Evolutionary conservation across 192 early-diverging fungal genomes (phyloP).

Genomic region (Haplosporangium gracile): DNA sequence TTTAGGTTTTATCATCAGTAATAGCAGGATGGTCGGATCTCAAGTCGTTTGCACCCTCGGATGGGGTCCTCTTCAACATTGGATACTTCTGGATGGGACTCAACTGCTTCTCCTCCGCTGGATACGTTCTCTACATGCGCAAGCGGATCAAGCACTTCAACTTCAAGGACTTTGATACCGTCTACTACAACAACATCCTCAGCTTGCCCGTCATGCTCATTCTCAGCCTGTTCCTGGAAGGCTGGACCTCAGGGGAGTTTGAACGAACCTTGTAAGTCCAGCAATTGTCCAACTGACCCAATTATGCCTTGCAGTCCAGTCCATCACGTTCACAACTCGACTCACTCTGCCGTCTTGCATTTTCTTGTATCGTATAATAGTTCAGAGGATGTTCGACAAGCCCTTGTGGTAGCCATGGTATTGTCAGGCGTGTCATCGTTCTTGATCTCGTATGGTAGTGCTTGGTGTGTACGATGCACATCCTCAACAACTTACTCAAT

Average conservation of each 20-base stretch:
- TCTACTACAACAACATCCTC: slow-evolving; percentile 96
- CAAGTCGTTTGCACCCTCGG: slow-evolving; percentile 24
- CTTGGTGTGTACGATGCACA: slow-evolving; percentile 84
- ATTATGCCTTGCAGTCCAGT: neutral
- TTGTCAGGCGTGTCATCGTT: slow-evolving; percentile 88
- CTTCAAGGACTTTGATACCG: slow-evolving; percentile 98
- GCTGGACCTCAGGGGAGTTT: slow-evolving; percentile 72
- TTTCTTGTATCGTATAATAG: slow-evolving; percentile 20
- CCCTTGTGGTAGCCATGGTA: slow-evolving; percentile 75
- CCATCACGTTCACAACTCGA: too few relatives aligned
- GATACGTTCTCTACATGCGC: slow-evolving; percentile 91
- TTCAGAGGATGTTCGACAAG: slow-evolving; percentile 54
- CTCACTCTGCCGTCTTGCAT: neutral
- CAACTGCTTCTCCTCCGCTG: slow-evolving; percentile 91
- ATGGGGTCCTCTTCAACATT: slow-evolving; percentile 24
- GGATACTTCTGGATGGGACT: slow-evolving; percentile 91
- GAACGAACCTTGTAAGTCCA: slow-evolving; percentile 65
- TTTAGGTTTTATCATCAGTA: slow-evolving; percentile 80
- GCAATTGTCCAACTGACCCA: neutral
- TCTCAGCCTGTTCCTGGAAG: slow-evolving; percentile 74
- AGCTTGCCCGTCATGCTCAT: slow-evolving; percentile 83
- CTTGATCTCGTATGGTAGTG: slow-evolving; percentile 86
- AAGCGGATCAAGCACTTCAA: slow-evolving; percentile 85
- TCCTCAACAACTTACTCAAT: slow-evolving; percentile 88
- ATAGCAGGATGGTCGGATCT: slow-evolving; percentile 88